Percentiles rank a stretch among this genome's conserved stretches.
These are phyloP conservation scores for Linum usitatissimum DNA, from an alignment of 345 rosid genomes.

Conservation along the genomic window DNA sequence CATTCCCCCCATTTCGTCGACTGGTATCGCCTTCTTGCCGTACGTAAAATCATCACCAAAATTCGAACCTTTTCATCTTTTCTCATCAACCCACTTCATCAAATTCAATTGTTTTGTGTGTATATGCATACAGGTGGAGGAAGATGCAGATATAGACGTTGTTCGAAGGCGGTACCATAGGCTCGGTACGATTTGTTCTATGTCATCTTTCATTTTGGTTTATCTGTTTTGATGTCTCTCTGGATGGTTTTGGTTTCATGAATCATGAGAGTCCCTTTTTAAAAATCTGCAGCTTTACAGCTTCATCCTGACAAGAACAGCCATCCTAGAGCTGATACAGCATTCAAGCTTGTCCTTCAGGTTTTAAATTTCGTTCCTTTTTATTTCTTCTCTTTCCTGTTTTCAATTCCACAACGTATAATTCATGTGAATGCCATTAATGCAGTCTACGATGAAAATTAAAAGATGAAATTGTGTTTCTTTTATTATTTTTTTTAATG, in stretches of 20 bases:
- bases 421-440: conserved; percentile 1
- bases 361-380: conserved; percentile 22
- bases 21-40: conserved; percentile 84
- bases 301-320: conserved; percentile 90
- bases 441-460: background rate
- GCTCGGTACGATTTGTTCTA: conserved; percentile 39
- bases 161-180: conserved; percentile 59
- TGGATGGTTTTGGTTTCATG: background rate
- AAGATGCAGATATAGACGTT: conserved; percentile 46
- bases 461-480: too few relatives aligned
- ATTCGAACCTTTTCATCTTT: background rate
- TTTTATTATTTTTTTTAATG: too few relatives aligned
- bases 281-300: conserved; percentile 51
- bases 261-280: background rate
- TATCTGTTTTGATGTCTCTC: background rate
- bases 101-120: background rate
- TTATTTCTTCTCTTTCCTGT: background rate
- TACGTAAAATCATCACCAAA: conserved; percentile 22
- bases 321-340: conserved; percentile 73
- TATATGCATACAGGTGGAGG: conserved; percentile 54
- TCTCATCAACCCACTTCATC: background rate
- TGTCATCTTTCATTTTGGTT: background rate
- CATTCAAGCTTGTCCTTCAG: conserved; percentile 88
- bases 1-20: conserved; percentile 40
- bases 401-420: background rate